Percentiles rank a stretch among this genome's conserved stretches.
Conservation (phyloP, 2,329 filamentous ascomycete species). For the Colletotrichum orbiculare region DNA sequence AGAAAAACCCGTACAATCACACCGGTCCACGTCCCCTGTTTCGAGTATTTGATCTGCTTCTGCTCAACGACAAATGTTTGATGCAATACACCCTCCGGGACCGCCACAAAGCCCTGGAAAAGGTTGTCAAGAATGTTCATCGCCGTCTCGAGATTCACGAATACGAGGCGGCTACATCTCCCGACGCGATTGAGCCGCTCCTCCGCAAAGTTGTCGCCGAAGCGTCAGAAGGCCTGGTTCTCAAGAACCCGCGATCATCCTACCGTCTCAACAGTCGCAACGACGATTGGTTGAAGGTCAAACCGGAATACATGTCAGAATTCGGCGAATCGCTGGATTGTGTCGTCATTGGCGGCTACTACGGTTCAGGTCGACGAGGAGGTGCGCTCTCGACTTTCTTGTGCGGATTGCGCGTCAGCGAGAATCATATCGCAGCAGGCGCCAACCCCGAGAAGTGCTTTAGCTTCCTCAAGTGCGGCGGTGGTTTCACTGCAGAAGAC, state of each 20-base stretch:
- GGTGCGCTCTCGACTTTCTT: slow-evolving; percentile 87
- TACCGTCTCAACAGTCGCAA: slow-evolving; percentile 92
- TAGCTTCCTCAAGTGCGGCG: slow-evolving; percentile 99
- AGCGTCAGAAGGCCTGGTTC: slow-evolving; percentile 87
- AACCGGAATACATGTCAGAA: slow-evolving; percentile 97
- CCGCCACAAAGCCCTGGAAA: slow-evolving; percentile 78
- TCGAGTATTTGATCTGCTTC: slow-evolving; percentile 90
- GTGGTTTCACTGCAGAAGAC: slow-evolving; percentile 86
- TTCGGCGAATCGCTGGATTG: slow-evolving; percentile 95
- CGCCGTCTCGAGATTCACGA: slow-evolving; percentile 86
- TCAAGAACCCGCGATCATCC: slow-evolving; percentile 91
- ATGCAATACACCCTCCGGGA: slow-evolving; percentile 87
- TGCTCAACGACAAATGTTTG: slow-evolving; percentile 83
- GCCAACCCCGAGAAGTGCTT: slow-evolving; percentile 79
- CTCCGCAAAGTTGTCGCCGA: slow-evolving; percentile 87
- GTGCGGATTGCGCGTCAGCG: slow-evolving; percentile 84
- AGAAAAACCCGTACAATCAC: slow-evolving; percentile 74
- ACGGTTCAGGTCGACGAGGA: slow-evolving; percentile 86
- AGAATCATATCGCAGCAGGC: slow-evolving; percentile 70
- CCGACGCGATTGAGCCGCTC: slow-evolving; percentile 80
- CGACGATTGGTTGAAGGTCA: slow-evolving; percentile 98
- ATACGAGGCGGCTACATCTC: slow-evolving; percentile 72
- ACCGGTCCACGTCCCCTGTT: slow-evolving; percentile 80
- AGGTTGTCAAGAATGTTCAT: slow-evolving; percentile 75
- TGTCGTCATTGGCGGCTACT: slow-evolving; percentile 91